Evolutionary conservation across 495 filamentous ascomycete species (phyloP), one percentile per base, ranked within the genome.

Genomic region (Parmelia sp.): DNA sequence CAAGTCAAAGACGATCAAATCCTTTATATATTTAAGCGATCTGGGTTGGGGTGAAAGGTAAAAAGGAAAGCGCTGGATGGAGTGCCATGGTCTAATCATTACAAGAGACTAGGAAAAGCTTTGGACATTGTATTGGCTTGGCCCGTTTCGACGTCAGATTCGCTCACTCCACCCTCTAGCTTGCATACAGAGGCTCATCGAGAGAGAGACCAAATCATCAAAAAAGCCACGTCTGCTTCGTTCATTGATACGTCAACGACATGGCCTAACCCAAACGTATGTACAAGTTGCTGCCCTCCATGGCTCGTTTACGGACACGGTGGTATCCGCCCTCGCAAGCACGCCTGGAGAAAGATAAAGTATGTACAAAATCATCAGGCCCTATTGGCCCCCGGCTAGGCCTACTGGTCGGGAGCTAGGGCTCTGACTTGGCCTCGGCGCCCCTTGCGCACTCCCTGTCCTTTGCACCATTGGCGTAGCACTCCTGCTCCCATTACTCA

Each of bases 401-500:
- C 80, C 80, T 44, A 77, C 76, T 57, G 76, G 73, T 19, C 77
- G 73, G 58, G 79, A 74, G 21, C 64, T 66, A 33, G 69, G 71
- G 57, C 69, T 72, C 29, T 69, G 71, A 39, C 64, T 67, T 8
- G 66, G 68, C 58, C 63, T 62, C 39, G 57, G 56, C 35, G 57
- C 65, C n/a, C 67, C 65, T 53, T 72, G 70, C 25, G 66, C 70
- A 57, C 69, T 72, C 47, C 66, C 64, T 44, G 61, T 70, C 42
- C 66, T 55, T 68, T 83, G 81, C 37, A 74, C 78, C 60, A 82
- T 75, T 19, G 80, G 80, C 4, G 81, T 83, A 29, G 70, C 79
- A 66, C 79, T 80, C 36, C 80, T 74, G 59, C 78, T 82, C 9
- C 64, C 71, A 59, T 44, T 65, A 29, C 75, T 76, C 17, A 77